Percentiles rank a stretch among this genome's conserved stretches.
These are phyloP conservation scores for Collybia mongolica DNA, from an alignment of 768 basidiomycete genomes.

Conservation along the genomic window DNA sequence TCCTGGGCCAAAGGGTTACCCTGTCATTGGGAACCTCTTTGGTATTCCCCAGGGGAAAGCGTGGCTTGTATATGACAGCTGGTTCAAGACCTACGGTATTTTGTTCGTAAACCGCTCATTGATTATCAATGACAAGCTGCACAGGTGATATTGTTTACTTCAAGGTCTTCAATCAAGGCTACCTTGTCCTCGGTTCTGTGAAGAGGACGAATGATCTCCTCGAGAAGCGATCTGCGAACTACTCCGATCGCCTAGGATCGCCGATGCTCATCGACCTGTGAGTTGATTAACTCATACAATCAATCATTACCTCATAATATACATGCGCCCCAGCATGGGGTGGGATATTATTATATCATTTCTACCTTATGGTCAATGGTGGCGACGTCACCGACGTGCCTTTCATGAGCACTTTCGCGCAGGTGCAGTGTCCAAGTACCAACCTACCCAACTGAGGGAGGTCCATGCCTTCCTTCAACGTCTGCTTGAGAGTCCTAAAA, in stretches of 20 bases:
- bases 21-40: too few relatives aligned
- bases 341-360: too few relatives aligned
- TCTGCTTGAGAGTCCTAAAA: constrained; percentile 3
- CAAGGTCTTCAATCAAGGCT: constrained; percentile 16
- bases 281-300: background rate
- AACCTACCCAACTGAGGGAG: background rate
- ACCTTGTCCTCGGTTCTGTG: constrained; percentile 23
- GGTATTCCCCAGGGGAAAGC: too few relatives aligned
- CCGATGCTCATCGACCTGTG: constrained; percentile 28
- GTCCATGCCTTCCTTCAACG: constrained; percentile 10
- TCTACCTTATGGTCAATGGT: too few relatives aligned
- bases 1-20: too few relatives aligned
- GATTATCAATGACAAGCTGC: background rate
- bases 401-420: too few relatives aligned
- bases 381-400: too few relatives aligned
- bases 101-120: background rate
- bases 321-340: too few relatives aligned
- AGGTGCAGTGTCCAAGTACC: too few relatives aligned
- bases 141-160: background rate
- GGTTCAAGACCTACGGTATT: background rate
- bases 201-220: constrained; percentile 22
- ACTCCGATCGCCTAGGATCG: constrained; percentile 28
- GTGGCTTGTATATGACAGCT: background rate
- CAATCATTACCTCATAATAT: too few relatives aligned
- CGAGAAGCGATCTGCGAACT: constrained; percentile 28